Conservation (phyloP, 495 filamentous ascomycete genomes). For the Lepidopterella palustris region DNA sequence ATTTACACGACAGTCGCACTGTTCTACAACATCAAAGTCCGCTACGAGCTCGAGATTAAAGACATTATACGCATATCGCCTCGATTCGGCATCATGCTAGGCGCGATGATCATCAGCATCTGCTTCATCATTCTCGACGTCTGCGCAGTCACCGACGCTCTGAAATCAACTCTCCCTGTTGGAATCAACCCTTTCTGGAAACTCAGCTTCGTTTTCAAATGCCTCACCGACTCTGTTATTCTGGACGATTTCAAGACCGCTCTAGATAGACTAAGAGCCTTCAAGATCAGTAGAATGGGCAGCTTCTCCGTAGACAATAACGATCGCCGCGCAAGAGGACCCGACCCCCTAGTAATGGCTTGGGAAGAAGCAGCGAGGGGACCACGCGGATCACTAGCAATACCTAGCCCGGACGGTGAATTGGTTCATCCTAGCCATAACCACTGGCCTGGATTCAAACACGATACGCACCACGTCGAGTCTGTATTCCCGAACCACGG, state of each 20-base stretch:
- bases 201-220: conserved; percentile 54
- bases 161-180: conserved; percentile 24
- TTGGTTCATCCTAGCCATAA: conserved; percentile 3
- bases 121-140: conserved; percentile 51
- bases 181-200: conserved; percentile 48
- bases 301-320: conserved; percentile 26
- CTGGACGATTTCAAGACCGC: conserved; percentile 59
- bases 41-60: conserved; percentile 46
- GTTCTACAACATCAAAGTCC: conserved; percentile 49
- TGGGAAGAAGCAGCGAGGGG: conserved; percentile 19
- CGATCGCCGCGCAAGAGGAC: conserved; percentile 15
- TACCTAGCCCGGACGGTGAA: conserved; percentile 22
- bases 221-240: conserved; percentile 52
- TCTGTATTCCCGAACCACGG: conserved; percentile 6
- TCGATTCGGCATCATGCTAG: conserved; percentile 52
- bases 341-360: conserved; percentile 10
- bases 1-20: conserved; percentile 47
- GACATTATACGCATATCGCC: conserved; percentile 47
- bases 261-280: conserved; percentile 39
- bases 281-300: conserved; percentile 28
- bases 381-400: neutral
- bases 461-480: conserved; percentile 11
- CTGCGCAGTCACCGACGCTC: conserved; percentile 31
- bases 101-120: conserved; percentile 49
- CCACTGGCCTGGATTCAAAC: conserved; percentile 14